Percentiles rank a stretch among this genome's conserved stretches.
These are phyloP conservation scores for Tylopilus vinaceipallidus DNA, from an alignment of 768 basidiomycete genomes.

Conservation along the genomic window DNA sequence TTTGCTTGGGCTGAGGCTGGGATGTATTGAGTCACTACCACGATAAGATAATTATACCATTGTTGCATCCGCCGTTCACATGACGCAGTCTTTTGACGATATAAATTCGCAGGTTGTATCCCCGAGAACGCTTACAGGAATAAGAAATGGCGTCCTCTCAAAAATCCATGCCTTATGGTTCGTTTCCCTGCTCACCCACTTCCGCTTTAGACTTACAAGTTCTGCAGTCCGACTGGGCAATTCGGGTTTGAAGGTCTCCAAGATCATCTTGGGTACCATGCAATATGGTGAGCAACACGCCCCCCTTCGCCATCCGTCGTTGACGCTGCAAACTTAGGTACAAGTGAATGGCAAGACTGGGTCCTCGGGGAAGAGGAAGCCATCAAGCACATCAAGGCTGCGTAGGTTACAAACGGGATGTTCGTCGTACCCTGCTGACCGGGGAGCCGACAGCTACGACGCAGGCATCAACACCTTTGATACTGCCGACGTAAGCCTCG, in stretches of 20 bases:
- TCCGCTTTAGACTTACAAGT: not conserved
- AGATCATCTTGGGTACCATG: constrained; percentile 4
- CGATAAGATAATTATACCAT: constrained; percentile 9
- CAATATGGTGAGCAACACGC: constrained; percentile 9
- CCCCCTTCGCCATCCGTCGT: not conserved
- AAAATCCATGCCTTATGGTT: constrained; percentile 18
- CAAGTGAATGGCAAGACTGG: constrained; percentile 4
- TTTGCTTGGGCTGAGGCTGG: too few species aligned
- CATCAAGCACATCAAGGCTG: not conserved
- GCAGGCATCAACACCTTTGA: constrained; percentile 4
- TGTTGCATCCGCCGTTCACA: constrained; percentile 1
- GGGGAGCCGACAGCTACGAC: not conserved
- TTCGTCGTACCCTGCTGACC: not conserved
- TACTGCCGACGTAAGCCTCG: not conserved
- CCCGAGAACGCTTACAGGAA: too few species aligned
- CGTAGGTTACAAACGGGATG: not conserved
- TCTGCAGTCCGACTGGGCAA: constrained; percentile 9
- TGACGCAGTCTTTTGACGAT: not conserved
- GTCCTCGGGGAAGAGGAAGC: constrained; percentile 3
- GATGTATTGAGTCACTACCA: not conserved
- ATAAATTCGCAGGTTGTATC: too few species aligned
- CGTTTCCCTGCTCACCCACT: not conserved
- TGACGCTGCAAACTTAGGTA: constrained; percentile 4
- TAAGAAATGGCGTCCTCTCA: constrained; percentile 7
- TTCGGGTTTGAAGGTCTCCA: constrained; percentile 5